Evolutionary conservation across 108 stramenopile species (phyloP), one percentile per base, ranked within the genome.

Genomic region (Fistulifera solaris): DNA sequence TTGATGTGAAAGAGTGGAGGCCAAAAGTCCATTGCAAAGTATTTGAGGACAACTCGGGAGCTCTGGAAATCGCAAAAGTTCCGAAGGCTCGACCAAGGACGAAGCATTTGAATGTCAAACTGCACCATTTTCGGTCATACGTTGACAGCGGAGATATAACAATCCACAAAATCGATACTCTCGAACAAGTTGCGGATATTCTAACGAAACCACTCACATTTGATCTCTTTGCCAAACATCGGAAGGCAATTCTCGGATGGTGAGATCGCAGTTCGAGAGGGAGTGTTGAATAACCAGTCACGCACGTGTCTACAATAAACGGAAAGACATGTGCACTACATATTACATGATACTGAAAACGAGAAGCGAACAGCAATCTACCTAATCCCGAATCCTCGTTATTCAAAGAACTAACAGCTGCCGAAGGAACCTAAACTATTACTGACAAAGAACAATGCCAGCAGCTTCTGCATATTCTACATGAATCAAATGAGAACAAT

Each of bases 71-170:
- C 0, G 71, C 71, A 13, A 54, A 64, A 6, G 38, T 54, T 12
- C 67, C 49, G 8, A 71, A 69, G 35, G 21, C 47, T 27, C 59
- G 67, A 27, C 70, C 67, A 28, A 14, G 67, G 26, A 67, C 66
- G 25, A 69, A 74, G 49, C 73, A 74, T 27, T 28, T 74, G 10
- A 70, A 53, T 58, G 60, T 59, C 16, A 52, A 52, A 51, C 54
- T 63, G 12, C 61, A 58, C 58, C 70, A 71, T 58, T 71, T 76
- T 27, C 50, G 63, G 0, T 52, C 54, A n/a, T 56, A 75, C 40
- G 63, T 72, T 3, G 17, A 67, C 0, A 38, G 28, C 2, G 61
- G 65, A 22, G 24, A 52, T 13, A 67, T 77, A 59, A 58, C 24
- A 17, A 51, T 51, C 19, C 50, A 26, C 50, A n/a, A 17, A 5